phyloP scores from a whole-genome alignment of 2,329 filamentous ascomycete genomes.

The Neonectria magnoliae region DNA sequence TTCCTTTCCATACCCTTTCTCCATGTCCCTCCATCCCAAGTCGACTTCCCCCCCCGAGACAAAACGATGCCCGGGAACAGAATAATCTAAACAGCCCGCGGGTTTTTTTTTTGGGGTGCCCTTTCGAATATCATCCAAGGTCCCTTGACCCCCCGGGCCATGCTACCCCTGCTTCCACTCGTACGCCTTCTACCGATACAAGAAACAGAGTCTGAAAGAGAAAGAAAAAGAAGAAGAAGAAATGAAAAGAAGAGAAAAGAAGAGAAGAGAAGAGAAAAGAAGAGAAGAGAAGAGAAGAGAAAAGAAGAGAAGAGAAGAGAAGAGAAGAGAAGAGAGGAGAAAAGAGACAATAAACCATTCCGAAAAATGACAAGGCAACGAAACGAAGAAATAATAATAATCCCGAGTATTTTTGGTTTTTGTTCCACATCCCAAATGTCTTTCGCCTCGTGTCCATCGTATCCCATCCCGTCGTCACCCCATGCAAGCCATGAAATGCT shows the following conservation, averaged over 20 bases:
- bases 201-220: constrained; percentile 2
- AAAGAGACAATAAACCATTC: constrained; percentile 19
- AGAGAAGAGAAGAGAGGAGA: too few relatives aligned
- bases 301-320: too few relatives aligned
- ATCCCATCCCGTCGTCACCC: constrained; percentile 30
- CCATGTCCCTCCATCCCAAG: background rate
- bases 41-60: background rate
- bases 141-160: constrained; percentile 23
- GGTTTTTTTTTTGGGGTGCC: constrained; percentile 24
- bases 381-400: constrained; percentile 31
- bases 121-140: constrained; percentile 27
- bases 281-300: too few relatives aligned
- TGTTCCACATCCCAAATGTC: constrained; percentile 29
- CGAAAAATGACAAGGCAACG: constrained; percentile 33
- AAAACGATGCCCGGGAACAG: constrained; percentile 8
- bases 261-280: too few relatives aligned
- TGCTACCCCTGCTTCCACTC: constrained; percentile 22
- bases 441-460: constrained; percentile 31
- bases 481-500: constrained; percentile 29
- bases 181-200: constrained; percentile 36
- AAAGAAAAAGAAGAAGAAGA: too few relatives aligned
- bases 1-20: background rate
- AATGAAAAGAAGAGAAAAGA: too few relatives aligned
- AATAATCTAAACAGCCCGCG: constrained; percentile 16
- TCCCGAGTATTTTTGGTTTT: constrained; percentile 33